These are phyloP conservation scores for Basidiobolus meristosporus DNA, from an alignment of 371 early-diverging fungal species.

Conservation along the genomic window DNA sequence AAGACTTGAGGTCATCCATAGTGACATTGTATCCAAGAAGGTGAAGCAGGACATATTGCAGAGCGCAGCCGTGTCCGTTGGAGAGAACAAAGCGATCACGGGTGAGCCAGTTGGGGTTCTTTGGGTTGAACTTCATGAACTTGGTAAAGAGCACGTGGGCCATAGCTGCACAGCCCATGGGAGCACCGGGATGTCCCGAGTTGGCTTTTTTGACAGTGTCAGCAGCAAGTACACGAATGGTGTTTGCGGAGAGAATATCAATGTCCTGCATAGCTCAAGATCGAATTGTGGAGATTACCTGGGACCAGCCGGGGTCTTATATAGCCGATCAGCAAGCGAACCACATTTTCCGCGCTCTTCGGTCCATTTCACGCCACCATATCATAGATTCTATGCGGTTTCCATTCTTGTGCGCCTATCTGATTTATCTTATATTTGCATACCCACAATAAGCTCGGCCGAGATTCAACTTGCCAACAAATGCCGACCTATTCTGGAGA, in stretches of 20 bases:
- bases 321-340: no score
- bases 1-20: conserved; percentile 85
- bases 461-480: no score
- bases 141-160: conserved; percentile 82
- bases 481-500: no score
- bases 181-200: conserved; percentile 97
- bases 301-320: no score
- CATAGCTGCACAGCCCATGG: conserved; percentile 95
- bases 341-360: no score
- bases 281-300: no score
- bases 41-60: conserved; percentile 88
- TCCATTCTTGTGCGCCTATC: no score
- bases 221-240: conserved; percentile 83
- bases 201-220: conserved; percentile 90
- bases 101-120: conserved; percentile 73
- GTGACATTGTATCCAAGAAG: conserved; percentile 74
- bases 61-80: conserved; percentile 95
- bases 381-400: no score
- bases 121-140: conserved; percentile 68
- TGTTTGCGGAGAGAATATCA: conserved; percentile 23
- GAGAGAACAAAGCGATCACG: conserved; percentile 98
- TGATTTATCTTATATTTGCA: no score
- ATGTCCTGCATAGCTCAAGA: not conserved
- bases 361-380: no score
- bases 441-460: no score